Conservation (phyloP, 495 filamentous ascomycete species). For the Aspergillus egyptiacus region DNA sequence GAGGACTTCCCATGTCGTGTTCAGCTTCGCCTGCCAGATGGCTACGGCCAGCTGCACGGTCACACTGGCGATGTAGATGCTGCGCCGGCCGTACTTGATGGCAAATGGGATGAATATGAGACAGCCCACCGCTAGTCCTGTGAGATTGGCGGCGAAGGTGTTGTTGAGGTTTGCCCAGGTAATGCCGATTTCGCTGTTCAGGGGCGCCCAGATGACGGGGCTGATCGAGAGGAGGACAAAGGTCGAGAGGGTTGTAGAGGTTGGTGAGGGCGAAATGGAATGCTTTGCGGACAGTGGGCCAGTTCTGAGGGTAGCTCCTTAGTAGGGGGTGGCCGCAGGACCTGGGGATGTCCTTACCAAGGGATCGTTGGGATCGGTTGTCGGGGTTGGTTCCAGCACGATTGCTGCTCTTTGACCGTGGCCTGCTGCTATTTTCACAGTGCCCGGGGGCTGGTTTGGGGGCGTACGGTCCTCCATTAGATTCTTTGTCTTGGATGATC, state of each 20-base stretch:
- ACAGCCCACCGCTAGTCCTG: slow-evolving; percentile 34
- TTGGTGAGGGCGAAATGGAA: slow-evolving; percentile 3
- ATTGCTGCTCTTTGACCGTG: no score
- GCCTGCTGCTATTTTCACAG: no score
- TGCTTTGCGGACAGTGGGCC: neutral
- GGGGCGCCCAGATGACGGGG: slow-evolving; percentile 36
- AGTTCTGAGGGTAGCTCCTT: no score
- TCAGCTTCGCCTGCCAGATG: slow-evolving; percentile 34
- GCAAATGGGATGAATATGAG: slow-evolving; percentile 43
- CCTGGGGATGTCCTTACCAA: neutral
- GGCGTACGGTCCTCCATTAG: no score
- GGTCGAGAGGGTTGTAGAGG: slow-evolving; percentile 4
- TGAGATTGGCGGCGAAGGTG: slow-evolving; percentile 31
- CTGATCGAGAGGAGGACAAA: slow-evolving; percentile 26
- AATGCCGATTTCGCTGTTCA: slow-evolving; percentile 35
- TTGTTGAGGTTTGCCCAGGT: slow-evolving; percentile 31
- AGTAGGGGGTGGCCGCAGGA: no score
- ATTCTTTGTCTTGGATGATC: no score
- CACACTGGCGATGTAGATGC: slow-evolving; percentile 38
- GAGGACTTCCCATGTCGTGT: slow-evolving; percentile 29
- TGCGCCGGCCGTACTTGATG: slow-evolving; percentile 40
- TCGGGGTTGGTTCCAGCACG: no score
- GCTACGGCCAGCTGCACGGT: slow-evolving; percentile 28
- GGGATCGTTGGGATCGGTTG: no score
- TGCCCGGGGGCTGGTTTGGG: no score